Percentiles rank a stretch among this genome's conserved stretches.
Evolutionary conservation across 1,139 yeast species (phyloP).

Genomic region (Zygoascus sp.): DNA sequence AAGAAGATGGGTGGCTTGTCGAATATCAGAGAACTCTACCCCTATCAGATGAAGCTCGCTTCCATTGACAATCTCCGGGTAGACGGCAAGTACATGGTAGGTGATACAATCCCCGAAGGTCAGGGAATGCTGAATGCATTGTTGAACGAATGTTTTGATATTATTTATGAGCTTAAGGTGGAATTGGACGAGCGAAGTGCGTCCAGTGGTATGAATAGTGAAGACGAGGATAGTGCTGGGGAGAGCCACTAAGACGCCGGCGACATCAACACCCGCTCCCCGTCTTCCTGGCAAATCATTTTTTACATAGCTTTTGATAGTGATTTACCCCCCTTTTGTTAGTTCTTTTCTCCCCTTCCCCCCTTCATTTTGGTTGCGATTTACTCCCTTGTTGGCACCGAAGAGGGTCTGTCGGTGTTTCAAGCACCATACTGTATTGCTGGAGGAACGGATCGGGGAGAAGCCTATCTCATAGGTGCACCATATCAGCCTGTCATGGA

Average conservation of each 20-base stretch:
- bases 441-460: too few relatives aligned
- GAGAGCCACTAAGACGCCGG: background rate
- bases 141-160: constrained; percentile 90
- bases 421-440: too few relatives aligned
- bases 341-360: too few relatives aligned
- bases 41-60: constrained; percentile 90
- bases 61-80: constrained; percentile 78
- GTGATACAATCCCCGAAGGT: constrained; percentile 90
- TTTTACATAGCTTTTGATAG: too few relatives aligned
- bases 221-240: constrained; percentile 6
- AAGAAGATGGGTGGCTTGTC: constrained; percentile 90
- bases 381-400: too few relatives aligned
- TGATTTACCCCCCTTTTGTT: too few relatives aligned
- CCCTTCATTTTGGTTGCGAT: too few relatives aligned
- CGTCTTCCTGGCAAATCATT: too few relatives aligned
- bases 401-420: too few relatives aligned
- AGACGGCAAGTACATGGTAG: constrained; percentile 88
- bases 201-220: constrained; percentile 7
- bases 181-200: constrained; percentile 66
- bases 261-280: too few relatives aligned
- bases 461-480: too few relatives aligned
- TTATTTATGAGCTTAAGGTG: constrained; percentile 80
- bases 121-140: constrained; percentile 90
- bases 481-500: too few relatives aligned
- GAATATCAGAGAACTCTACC: constrained; percentile 82